Evolutionary conservation across 1,284 basidiomycete genomes (phyloP).

Genomic region (Rhodotorula sp.): DNA sequence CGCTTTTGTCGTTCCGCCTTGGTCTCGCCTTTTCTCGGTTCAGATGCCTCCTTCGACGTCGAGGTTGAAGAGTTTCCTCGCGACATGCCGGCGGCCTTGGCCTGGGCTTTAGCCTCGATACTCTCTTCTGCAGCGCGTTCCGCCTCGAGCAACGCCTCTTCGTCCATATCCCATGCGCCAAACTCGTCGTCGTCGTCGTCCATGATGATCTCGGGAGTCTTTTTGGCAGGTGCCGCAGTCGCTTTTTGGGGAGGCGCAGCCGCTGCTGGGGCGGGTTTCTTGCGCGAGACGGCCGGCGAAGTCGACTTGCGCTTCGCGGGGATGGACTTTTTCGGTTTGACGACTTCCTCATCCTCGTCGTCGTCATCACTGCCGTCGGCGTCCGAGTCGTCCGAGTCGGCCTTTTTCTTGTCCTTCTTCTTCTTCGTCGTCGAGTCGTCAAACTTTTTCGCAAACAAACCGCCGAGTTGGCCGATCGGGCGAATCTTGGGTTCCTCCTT

Average conservation of each 20-base stretch:
- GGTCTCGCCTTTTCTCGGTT: constrained; percentile 7
- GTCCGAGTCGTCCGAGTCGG: constrained; percentile 7
- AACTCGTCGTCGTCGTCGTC: constrained; percentile 21
- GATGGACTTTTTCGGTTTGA: constrained; percentile 15
- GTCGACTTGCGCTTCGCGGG: constrained; percentile 31
- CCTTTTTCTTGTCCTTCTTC: constrained; percentile 14
- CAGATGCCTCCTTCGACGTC: background rate
- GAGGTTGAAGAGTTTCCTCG: background rate
- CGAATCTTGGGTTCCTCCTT: constrained; percentile 2
- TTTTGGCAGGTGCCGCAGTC: background rate
- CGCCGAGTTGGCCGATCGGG: constrained; percentile 26
- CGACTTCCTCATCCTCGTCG: constrained; percentile 13
- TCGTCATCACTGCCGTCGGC: constrained; percentile 2
- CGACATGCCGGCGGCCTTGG: constrained; percentile 9
- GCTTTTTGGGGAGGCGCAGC: background rate
- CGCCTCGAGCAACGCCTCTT: constrained; percentile 19
- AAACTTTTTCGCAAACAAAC: constrained; percentile 11
- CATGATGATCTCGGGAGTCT: constrained; percentile 1
- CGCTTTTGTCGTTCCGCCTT: constrained; percentile 16
- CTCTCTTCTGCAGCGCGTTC: constrained; percentile 16
- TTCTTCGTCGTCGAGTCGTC: constrained; percentile 8
- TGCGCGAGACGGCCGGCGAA: constrained; percentile 22
- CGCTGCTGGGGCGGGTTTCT: constrained; percentile 1
- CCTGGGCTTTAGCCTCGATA: background rate
- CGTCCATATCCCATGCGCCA: constrained; percentile 28